Evolutionary conservation across 2,329 filamentous ascomycete species (phyloP).

Genomic region (Diplodia intermedia): DNA sequence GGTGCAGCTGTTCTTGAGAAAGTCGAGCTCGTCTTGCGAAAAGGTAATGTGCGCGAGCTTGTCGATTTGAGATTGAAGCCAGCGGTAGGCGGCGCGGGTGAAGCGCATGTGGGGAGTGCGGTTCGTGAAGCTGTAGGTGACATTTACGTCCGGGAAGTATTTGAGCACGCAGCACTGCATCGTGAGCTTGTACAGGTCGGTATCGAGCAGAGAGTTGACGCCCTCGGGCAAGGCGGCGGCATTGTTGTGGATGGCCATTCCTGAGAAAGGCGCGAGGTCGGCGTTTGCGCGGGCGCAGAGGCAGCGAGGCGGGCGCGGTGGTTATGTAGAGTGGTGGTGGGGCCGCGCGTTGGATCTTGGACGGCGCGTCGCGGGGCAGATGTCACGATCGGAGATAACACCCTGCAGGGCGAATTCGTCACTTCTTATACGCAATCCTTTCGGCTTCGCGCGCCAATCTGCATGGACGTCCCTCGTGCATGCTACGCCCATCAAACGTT

Average conservation of each 20-base stretch:
- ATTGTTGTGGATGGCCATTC: slow-evolving; percentile 5
- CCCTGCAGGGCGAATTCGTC: slow-evolving; percentile 4
- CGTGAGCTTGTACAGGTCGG: slow-evolving; percentile 90
- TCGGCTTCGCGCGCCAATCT: neutral
- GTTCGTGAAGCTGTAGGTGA: slow-evolving; percentile 95
- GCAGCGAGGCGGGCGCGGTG: neutral
- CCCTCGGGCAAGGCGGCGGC: slow-evolving; percentile 45
- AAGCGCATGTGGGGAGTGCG: slow-evolving; percentile 93
- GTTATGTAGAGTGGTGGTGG: slow-evolving; percentile 16
- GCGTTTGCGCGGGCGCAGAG: neutral
- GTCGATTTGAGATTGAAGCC: slow-evolving; percentile 83
- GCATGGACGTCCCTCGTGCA: neutral
- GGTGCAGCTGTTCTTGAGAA: slow-evolving; percentile 77
- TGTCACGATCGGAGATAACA: slow-evolving; percentile 24
- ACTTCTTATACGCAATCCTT: neutral
- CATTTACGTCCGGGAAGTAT: slow-evolving; percentile 80
- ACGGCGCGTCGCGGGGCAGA: slow-evolving; percentile 6
- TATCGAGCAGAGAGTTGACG: slow-evolving; percentile 57
- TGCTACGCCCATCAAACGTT: slow-evolving; percentile 14
- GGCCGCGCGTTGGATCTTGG: neutral
- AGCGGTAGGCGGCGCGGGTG: slow-evolving; percentile 79
- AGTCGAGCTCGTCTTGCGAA: slow-evolving; percentile 78
- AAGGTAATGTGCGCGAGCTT: slow-evolving; percentile 84
- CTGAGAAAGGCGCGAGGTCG: neutral
- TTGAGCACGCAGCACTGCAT: slow-evolving; percentile 93